A percentile compares a stretch with the other conserved stretches of the same genome.
These are phyloP conservation scores for Kluyveromyces siamensis DNA, from an alignment of 805 yeast species.

Conservation along the genomic window DNA sequence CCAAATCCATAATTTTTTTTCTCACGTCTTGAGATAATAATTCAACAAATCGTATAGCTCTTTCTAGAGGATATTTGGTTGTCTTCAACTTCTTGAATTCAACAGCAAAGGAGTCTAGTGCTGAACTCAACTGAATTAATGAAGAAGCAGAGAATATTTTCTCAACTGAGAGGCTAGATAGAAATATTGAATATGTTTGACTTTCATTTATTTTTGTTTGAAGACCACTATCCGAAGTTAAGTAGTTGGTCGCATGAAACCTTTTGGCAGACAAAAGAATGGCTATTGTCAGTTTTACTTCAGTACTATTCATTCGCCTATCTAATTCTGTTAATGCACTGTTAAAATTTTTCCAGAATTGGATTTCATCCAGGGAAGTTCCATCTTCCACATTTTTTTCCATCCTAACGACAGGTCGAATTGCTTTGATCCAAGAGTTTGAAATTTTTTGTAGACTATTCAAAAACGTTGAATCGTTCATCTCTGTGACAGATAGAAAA, in stretches of 20 bases:
- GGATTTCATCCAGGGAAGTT: constrained; percentile 53
- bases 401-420: constrained; percentile 32
- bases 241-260: constrained; percentile 68
- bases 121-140: constrained; percentile 36
- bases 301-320: constrained; percentile 46
- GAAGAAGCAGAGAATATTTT: constrained; percentile 43
- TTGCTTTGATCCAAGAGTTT: constrained; percentile 62
- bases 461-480: constrained; percentile 46
- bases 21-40: constrained; percentile 51
- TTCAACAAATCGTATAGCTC: constrained; percentile 61
- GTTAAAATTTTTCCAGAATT: constrained; percentile 73
- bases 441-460: constrained; percentile 64
- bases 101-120: constrained; percentile 41
- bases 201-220: constrained; percentile 43
- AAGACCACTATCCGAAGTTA: constrained; percentile 63
- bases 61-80: constrained; percentile 51
- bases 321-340: constrained; percentile 45
- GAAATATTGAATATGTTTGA: constrained; percentile 47
- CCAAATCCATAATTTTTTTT: constrained; percentile 32
- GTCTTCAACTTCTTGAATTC: constrained; percentile 58
- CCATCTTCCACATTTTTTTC: constrained; percentile 48
- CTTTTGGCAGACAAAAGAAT: constrained; percentile 63
- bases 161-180: constrained; percentile 62
- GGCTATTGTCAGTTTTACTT: constrained; percentile 48
- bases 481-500: constrained; percentile 28